phyloP scores from a whole-genome alignment of 2,329 filamentous ascomycete genomes.

The Penicillium janthinellum region DNA sequence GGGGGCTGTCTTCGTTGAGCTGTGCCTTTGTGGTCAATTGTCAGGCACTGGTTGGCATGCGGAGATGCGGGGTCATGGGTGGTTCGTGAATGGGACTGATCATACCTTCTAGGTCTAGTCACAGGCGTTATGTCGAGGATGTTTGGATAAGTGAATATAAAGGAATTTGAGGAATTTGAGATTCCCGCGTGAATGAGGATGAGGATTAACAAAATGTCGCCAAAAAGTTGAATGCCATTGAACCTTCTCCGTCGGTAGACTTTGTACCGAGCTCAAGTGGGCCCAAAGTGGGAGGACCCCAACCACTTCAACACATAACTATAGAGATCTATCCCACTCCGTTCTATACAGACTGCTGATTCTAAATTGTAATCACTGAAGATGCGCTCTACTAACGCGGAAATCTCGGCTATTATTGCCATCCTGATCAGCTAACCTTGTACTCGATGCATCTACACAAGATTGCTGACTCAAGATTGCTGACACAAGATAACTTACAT shows the following conservation, averaged over 20 bases:
- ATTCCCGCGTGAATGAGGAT: not conserved
- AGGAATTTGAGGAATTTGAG: no score
- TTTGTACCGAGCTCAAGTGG: constrained; percentile 10
- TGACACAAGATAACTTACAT: no score
- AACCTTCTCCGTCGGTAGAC: constrained; percentile 1
- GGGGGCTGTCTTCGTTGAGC: not conserved
- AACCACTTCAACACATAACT: not conserved
- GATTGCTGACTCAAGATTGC: no score
- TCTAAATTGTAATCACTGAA: not conserved
- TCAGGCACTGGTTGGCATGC: not conserved
- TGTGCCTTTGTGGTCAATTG: not conserved
- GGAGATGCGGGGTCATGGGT: constrained; percentile 3
- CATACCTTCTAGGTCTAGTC: not conserved
- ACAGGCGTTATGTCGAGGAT: not conserved
- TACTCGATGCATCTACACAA: no score
- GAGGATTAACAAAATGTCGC: not conserved
- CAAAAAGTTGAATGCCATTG: not conserved
- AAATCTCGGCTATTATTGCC: not conserved
- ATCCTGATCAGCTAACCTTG: no score
- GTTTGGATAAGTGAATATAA: not conserved
- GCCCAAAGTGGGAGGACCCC: not conserved
- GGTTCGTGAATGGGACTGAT: not conserved
- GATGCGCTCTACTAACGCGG: not conserved
- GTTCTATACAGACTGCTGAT: not conserved
- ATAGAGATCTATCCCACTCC: not conserved